Base-by-base conservation (phyloP, 1,139 yeast species). In the Protomyces gravidus region DNA sequence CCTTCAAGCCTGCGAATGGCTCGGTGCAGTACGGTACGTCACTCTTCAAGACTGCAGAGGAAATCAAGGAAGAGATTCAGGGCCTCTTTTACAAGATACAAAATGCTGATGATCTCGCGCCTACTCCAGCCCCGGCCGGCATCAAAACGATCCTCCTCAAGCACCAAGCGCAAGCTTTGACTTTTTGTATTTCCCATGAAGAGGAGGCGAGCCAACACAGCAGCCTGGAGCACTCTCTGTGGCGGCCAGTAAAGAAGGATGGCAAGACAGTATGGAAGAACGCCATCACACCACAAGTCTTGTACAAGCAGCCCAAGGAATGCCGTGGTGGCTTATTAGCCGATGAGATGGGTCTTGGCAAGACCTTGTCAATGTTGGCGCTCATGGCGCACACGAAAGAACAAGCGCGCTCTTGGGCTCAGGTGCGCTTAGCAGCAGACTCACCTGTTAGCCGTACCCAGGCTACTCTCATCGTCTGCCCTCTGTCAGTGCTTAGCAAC, bases 281-380 rank as follows among this genome's bases (percentile, higher is more conserved):
- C 64, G 82, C 89, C 0, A 48, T 55, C 26, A 55, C 59, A 9
- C 53, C 53, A 7, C 53, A 48, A 17, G 53, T 48, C 4, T 17
- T 55, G 23, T 48, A 48, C 45, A 39, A 42, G 97, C 75, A 77
- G 62, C 78, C 84, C 15, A 84, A 86, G 64, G 71, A 84, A 2
- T 82, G 80, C 64, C 76, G 77, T 0, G 71, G 74, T 71, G 98
- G 99, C 63, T 92, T 94, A 60, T 78, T 94, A 55, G 99, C 99
- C 0, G 99, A 92, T 72, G 99, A 92, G 71, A 92, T 92, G 99
- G 99, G 99, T 62, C 78, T 94, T 55, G 99, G 99, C 6, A 89
- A 89, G 69, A 94, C 99, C 0, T 90, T 94, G 63, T 98, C 94
- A 71, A 92, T 98, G 0, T 92, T 94, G 59, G 81, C 97, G 0